These are phyloP conservation scores for Micromonas commoda DNA, from an alignment of 139 green algal species.

Conservation along the genomic window DNA sequence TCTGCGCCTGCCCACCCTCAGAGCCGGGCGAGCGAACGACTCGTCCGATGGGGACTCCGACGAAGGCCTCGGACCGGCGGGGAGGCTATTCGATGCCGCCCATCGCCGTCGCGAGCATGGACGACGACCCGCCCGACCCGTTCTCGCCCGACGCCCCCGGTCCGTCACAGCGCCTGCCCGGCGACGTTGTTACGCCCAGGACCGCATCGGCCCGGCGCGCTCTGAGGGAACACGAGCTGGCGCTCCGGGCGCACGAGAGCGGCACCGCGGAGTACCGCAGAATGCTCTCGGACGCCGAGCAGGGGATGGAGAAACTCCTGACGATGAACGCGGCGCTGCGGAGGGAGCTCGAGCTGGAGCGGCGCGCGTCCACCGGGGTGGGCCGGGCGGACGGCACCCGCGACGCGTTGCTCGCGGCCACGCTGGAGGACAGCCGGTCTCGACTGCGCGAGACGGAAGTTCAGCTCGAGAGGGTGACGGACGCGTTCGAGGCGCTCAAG, in stretches of 20 bases:
- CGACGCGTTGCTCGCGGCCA: background rate
- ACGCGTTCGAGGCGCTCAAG: background rate
- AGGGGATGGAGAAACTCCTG: background rate
- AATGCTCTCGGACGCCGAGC: background rate
- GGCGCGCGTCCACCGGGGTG: background rate
- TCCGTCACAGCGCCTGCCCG: too few species aligned
- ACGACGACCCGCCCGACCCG: too few species aligned
- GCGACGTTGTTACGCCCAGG: background rate
- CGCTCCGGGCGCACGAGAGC: background rate
- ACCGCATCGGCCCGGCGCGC: too few species aligned
- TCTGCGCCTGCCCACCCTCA: too few species aligned
- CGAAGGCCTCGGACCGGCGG: too few species aligned
- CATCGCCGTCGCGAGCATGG: too few species aligned
- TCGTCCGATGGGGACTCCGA: too few species aligned
- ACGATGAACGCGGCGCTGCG: background rate
- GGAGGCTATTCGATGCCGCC: too few species aligned
- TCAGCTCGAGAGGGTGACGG: background rate
- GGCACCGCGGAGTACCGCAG: background rate
- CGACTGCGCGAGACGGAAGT: background rate
- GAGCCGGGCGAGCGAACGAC: too few species aligned
- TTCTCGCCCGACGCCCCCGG: too few species aligned
- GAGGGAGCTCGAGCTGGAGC: background rate
- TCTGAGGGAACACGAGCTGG: background rate
- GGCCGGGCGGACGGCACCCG: background rate
- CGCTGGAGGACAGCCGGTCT: too few species aligned